Percentiles rank a stretch among this genome's conserved stretches.
Conservation (phyloP, 164 flowering plant species). For the Warburgia ugandensis region DNA sequence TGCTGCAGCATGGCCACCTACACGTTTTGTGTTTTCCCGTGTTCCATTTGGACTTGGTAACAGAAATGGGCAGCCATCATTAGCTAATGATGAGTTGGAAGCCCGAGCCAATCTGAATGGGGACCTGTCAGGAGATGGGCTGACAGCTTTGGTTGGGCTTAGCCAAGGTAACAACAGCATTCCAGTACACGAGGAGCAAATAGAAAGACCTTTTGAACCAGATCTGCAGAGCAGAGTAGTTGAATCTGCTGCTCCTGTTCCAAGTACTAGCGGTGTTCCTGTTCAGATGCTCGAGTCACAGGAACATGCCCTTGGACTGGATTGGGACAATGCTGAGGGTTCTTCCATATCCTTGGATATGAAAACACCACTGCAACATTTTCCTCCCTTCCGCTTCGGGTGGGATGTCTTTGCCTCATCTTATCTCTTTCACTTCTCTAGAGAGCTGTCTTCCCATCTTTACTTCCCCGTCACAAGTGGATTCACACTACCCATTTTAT, state of each 20-base stretch:
- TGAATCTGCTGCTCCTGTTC: slow-evolving; percentile 38
- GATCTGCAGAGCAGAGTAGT: slow-evolving; percentile 38
- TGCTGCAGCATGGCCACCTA: slow-evolving; percentile 75
- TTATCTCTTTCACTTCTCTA: no score
- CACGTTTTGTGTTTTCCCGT: slow-evolving; percentile 90
- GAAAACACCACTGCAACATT: slow-evolving; percentile 88
- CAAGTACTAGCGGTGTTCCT: slow-evolving; percentile 41
- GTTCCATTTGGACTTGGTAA: slow-evolving; percentile 82
- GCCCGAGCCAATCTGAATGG: slow-evolving; percentile 65
- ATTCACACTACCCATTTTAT: background rate
- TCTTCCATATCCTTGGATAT: slow-evolving; percentile 75
- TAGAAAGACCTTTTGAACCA: slow-evolving; percentile 46
- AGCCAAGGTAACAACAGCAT: slow-evolving; percentile 52
- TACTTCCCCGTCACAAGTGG: background rate
- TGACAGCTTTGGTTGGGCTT: slow-evolving; percentile 90
- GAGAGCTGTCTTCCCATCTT: no score
- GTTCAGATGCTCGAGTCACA: slow-evolving; percentile 59
- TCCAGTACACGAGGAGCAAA: slow-evolving; percentile 45
- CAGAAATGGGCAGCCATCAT: slow-evolving; percentile 68
- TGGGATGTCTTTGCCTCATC: slow-evolving; percentile 21
- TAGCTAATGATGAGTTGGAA: slow-evolving; percentile 81
- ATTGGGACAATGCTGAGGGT: slow-evolving; percentile 64
- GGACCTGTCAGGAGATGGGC: slow-evolving; percentile 81
- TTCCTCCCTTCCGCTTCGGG: slow-evolving; percentile 99
- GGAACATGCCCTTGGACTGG: slow-evolving; percentile 49